Percentiles rank a stretch among this genome's conserved stretches.
These are phyloP conservation scores for Apostasia ramifera DNA, from an alignment of 106 monocot species.

Conservation along the genomic window DNA sequence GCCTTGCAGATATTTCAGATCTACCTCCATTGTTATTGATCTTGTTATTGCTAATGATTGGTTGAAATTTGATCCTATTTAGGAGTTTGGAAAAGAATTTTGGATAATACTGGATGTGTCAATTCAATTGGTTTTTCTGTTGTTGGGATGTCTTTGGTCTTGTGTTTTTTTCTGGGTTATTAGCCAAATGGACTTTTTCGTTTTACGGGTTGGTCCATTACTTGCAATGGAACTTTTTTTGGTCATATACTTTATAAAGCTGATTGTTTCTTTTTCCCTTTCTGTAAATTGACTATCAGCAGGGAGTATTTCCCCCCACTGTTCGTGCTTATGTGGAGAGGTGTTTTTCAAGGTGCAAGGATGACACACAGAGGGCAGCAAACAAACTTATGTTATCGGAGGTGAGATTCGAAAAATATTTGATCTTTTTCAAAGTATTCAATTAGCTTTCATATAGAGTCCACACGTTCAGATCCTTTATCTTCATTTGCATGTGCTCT, in stretches of 20 bases:
- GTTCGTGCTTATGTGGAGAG: constrained; percentile 73
- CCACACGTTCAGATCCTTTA: too few species aligned
- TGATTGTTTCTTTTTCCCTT: neutral
- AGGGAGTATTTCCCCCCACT: constrained; percentile 64
- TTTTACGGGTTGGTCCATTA: too few species aligned
- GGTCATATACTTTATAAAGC: too few species aligned
- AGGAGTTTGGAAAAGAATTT: neutral
- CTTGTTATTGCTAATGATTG: too few species aligned
- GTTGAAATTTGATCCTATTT: neutral
- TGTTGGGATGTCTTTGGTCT: neutral
- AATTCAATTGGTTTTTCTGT: neutral
- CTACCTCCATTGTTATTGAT: too few species aligned
- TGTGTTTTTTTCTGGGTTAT: neutral
- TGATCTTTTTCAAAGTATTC: neutral
- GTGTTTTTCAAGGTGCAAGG: constrained; percentile 83
- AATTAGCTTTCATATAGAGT: too few species aligned
- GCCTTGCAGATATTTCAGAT: too few species aligned
- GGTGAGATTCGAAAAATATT: constrained; percentile 29
- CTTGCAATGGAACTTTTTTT: too few species aligned
- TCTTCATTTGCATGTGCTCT: too few species aligned
- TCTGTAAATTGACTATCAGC: neutral
- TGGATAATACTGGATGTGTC: neutral
- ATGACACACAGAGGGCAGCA: constrained; percentile 67
- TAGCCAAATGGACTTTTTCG: neutral
- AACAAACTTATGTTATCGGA: constrained; percentile 61